Base-by-base conservation (phyloP, 2,329 filamentous ascomycete genomes). In the Camptophora hylomeconis region DNA sequence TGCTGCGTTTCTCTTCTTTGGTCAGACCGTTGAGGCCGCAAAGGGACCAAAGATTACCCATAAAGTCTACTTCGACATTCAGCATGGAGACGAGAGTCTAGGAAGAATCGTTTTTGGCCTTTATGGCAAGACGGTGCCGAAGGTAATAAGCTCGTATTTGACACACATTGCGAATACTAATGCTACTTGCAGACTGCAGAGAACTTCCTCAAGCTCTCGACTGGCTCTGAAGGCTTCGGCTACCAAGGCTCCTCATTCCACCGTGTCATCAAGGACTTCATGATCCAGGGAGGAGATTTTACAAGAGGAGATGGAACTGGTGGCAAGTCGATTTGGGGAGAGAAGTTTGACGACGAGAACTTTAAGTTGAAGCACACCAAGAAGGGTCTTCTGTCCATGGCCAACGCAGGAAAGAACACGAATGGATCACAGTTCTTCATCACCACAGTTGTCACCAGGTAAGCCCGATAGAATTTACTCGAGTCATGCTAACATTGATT, bases 41-140 rank as follows among this genome's bases (percentile, higher is more conserved):
- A 83, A 87, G 65, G 87, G 89, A 25, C 87, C 83, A 40, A 92
- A 89, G 74, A 87, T 94, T 65, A 94, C 86, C 48, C 68, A 81
- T 68, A 93, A 65, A 68, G 71, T 77, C 47, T 77, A 67, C 55
- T 75, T 77, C 42, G 72, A 77, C 46, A 70, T 77, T 33, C 57
- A 67, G 42, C 68, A 75, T 52, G 72, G 68, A 36, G 72, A 72
- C 40, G 63, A 76, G 50, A 52, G 64, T 16, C 42, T 76, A 29
- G 72, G 72, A 25, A 58, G 70, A 31, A 61, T 77, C 45, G 68
- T 73, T 23, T 64, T 77, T 16, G 72, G 72, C 41, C 61, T 77
- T 28, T 77, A 77, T 47, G 72, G 72, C 53, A 75, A 74, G 60
- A 75, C 72, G 28, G 67, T 72, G 18, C 72, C 72, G 33, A 71